These are phyloP conservation scores for Xylaria sp. DNA, from an alignment of 495 filamentous ascomycete species.

Conservation along the genomic window DNA sequence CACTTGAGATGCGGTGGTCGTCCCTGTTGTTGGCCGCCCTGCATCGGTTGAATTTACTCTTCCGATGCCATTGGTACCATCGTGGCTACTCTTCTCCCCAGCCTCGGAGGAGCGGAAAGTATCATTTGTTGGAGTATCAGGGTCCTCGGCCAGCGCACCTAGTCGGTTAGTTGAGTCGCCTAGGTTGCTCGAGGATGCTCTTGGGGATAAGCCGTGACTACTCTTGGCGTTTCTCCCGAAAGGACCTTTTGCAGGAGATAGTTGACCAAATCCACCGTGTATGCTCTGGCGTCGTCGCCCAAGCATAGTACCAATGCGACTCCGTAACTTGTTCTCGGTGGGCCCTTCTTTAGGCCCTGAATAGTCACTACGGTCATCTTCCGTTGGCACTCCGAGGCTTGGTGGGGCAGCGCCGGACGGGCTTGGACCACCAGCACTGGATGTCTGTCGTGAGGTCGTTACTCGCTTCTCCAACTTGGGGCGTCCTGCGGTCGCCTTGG, in stretches of 20 bases:
- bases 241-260: constrained; percentile 54
- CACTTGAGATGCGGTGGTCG: constrained; percentile 41
- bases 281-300: constrained; percentile 68
- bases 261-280: constrained; percentile 56
- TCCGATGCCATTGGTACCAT: constrained; percentile 52
- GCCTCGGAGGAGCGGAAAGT: constrained; percentile 40
- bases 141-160: constrained; percentile 58
- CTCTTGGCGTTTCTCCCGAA: constrained; percentile 61
- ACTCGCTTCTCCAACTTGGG: constrained; percentile 54
- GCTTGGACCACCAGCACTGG: constrained; percentile 44
- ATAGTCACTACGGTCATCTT: constrained; percentile 68
- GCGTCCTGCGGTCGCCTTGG: constrained; percentile 56
- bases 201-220: constrained; percentile 58
- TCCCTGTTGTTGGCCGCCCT: constrained; percentile 32
- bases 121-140: constrained; percentile 42
- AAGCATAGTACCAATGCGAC: constrained; percentile 82
- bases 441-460: constrained; percentile 48
- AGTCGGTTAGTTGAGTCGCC: constrained; percentile 58
- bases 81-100: constrained; percentile 46
- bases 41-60: constrained; percentile 40
- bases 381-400: constrained; percentile 31
- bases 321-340: constrained; percentile 62
- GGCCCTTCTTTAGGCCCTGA: constrained; percentile 60
- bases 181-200: constrained; percentile 62
- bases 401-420: constrained; percentile 39